Conservation (phyloP, 2,329 filamentous ascomycete species). For the Claviceps pusilla region DNA sequence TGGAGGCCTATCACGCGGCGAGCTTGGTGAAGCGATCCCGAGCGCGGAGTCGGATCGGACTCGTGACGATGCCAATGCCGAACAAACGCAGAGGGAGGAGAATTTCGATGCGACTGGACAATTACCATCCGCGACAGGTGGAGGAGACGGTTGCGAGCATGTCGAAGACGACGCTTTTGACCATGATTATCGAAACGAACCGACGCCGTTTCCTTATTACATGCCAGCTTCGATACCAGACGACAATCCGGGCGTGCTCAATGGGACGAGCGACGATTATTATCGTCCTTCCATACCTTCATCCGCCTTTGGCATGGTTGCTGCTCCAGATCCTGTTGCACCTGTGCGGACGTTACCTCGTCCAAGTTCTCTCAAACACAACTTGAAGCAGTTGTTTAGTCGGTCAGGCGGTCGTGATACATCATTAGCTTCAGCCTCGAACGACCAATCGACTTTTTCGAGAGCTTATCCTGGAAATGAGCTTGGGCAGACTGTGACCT, state of each 20-base stretch:
- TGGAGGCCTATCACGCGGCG: constrained; percentile 15
- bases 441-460: too few species aligned
- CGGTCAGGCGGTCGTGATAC: constrained; percentile 19
- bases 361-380: constrained; percentile 21
- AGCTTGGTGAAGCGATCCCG: constrained; percentile 5
- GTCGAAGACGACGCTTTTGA: neutral
- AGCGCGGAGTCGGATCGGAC: neutral
- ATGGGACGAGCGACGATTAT: constrained; percentile 25
- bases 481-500: too few species aligned
- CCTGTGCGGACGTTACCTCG: constrained; percentile 13
- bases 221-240: constrained; percentile 15
- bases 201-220: constrained; percentile 7
- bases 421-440: constrained; percentile 12
- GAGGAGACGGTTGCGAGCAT: neutral
- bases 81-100: neutral
- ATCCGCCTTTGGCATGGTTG: constrained; percentile 25
- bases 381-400: constrained; percentile 21
- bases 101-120: neutral
- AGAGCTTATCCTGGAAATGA: too few species aligned
- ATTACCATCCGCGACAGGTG: neutral
- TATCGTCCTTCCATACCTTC: constrained; percentile 27
- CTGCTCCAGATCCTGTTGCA: constrained; percentile 10
- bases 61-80: constrained; percentile 12
- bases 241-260: constrained; percentile 18
- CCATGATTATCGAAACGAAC: constrained; percentile 5